Evolutionary conservation across 345 rosid species (phyloP), one percentile per base, ranked within the genome.

Genomic region (Arabidopsis suecica): DNA sequence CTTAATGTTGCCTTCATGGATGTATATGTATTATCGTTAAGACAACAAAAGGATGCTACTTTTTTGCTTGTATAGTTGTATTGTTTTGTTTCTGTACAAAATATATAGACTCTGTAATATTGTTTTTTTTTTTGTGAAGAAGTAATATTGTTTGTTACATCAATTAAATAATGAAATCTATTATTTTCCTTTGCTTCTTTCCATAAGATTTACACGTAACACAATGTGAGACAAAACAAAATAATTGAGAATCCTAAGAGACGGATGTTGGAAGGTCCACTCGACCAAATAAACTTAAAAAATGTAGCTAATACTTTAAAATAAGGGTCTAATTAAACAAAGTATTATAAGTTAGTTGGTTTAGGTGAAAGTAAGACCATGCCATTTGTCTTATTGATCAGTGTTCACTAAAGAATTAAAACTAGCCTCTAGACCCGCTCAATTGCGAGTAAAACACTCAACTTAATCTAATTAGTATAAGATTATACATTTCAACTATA

Each of bases 211-310:
- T 76, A 36, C 75, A 63, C 80, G 57, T 54, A 62, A 65, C 80
- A 76, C 75, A 69, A 76, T 45, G 80, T 37, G 51, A 54, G 75
- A 76, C 80, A 55, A 76, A 61, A 62, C 75, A 70, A 76, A 54
- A 69, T 76, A 55, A 76, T 62, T 76, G 80, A 47, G 75, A 55
- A 62, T 69, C 75, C 75, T 54, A 61, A 75, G 74, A 68, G 63
- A 68, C 69, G 63, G 79, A 76, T 76, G 75, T 76, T 69, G 75
- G 80, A 76, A 69, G 75, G 65, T 69, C 65, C 75, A 69, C 34
- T 63, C 71, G 66, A 65, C 71, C 74, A 47, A 61, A 69, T 44
- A 69, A 69, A 47, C 74, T 69, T 44, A 25, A 0, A 69, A 62
- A 49, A 28, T 33, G 16, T 33, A 3, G 14, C 9, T 50, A 9